phyloP scores from a whole-genome alignment of 148 eudicot genomes.

The Euryodendron excelsum region DNA sequence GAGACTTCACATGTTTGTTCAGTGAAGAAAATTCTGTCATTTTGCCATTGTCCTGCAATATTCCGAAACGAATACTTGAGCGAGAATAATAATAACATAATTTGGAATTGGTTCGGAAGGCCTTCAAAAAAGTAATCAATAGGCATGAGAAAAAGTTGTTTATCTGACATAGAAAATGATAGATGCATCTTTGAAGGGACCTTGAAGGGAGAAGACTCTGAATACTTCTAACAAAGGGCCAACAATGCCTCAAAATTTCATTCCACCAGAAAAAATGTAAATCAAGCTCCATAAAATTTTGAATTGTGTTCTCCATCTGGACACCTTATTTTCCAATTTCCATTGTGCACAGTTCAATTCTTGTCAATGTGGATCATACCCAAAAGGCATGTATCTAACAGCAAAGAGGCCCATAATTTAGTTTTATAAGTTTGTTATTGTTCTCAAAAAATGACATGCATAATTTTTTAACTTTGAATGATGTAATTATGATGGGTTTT shows the following conservation, averaged over 20 bases:
- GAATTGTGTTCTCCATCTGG: no score
- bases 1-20: not conserved
- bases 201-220: no score
- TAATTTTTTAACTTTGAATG: no score
- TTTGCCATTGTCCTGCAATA: not conserved
- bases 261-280: not conserved
- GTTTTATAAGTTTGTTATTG: not conserved
- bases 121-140: not conserved
- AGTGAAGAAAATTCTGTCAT: not conserved
- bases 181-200: not conserved
- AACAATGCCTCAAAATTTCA: not conserved
- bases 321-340: no score
- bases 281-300: no score
- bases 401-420: not conserved
- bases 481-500: not conserved
- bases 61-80: not conserved
- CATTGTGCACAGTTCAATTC: no score
- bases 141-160: not conserved
- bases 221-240: no score
- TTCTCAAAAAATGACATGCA: not conserved
- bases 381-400: not conserved
- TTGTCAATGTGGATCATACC: not conserved
- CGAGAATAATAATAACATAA: not conserved
- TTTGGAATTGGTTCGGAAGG: not conserved
- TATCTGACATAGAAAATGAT: not conserved